phyloP scores from a whole-genome alignment of 108 stramenopile species.

The Aurantiochytrium sp. region DNA sequence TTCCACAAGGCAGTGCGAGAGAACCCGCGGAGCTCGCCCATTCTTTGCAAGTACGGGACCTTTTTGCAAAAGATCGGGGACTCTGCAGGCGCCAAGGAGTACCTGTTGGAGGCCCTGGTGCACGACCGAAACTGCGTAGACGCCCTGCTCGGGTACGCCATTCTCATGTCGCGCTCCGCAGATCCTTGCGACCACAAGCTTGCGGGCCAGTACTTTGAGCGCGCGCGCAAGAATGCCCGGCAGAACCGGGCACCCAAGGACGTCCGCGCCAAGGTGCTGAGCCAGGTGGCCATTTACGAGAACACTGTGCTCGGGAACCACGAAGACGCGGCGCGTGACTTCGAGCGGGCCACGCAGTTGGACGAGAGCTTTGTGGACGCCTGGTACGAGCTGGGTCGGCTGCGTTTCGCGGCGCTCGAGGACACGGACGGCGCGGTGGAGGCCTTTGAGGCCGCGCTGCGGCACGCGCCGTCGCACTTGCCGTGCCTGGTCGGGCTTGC shows the following conservation, averaged over 20 bases:
- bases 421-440: not conserved
- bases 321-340: not conserved
- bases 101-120: not conserved
- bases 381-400: not conserved
- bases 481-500: not conserved
- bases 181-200: not conserved
- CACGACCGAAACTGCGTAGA: slow-evolving; percentile 17
- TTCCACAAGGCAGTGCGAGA: slow-evolving; percentile 12
- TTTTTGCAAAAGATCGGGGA: not conserved
- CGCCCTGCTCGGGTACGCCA: not conserved
- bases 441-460: not conserved
- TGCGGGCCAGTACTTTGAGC: slow-evolving; percentile 21
- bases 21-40: not conserved
- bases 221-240: not conserved
- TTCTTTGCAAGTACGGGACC: not conserved
- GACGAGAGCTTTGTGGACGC: not conserved
- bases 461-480: not conserved
- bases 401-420: not conserved
- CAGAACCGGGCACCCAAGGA: not conserved
- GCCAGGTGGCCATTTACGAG: slow-evolving; percentile 6
- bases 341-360: not conserved
- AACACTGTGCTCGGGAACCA: not conserved
- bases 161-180: not conserved
- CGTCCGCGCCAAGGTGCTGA: not conserved
- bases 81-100: not conserved